Conservation (phyloP, 1,284 basidiomycete species). For the Puccinia hordei region DNA sequence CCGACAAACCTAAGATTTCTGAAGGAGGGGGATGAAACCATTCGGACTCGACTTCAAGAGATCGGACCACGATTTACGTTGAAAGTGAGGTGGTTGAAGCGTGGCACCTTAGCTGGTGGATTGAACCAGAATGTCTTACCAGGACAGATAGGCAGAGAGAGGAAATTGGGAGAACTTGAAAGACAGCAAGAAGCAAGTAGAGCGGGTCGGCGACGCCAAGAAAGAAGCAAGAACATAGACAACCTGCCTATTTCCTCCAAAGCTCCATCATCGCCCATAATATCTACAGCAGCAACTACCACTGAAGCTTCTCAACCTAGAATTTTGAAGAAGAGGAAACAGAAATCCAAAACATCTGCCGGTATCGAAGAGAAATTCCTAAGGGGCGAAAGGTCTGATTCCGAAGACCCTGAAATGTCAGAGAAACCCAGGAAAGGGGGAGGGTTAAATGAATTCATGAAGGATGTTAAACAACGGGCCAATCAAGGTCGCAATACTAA, state of each 20-base stretch:
- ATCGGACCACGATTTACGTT: constrained; percentile 97
- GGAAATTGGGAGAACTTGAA: constrained; percentile 42
- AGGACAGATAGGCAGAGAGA: constrained; percentile 36
- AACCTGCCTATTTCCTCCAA: neutral
- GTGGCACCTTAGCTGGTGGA: constrained; percentile 63
- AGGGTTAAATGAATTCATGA: constrained; percentile 41
- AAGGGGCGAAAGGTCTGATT: constrained; percentile 44
- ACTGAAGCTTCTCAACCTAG: neutral
- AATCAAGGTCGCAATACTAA: constrained; percentile 32
- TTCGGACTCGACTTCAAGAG: constrained; percentile 88
- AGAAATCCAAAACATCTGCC: constrained; percentile 39
- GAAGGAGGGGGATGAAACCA: constrained; percentile 52
- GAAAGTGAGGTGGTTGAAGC: constrained; percentile 84
- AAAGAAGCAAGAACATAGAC: neutral
- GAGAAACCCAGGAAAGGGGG: constrained; percentile 44
- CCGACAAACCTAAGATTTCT: neutral
- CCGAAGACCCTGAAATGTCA: constrained; percentile 46
- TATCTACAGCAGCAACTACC: neutral
- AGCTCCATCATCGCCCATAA: neutral
- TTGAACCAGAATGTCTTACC: constrained; percentile 40
- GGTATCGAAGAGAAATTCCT: constrained; percentile 46
- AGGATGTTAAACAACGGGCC: constrained; percentile 35
- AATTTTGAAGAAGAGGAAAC: constrained; percentile 25
- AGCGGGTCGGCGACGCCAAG: constrained; percentile 25
- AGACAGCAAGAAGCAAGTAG: constrained; percentile 43